These are phyloP conservation scores for Heliamphora pulchella DNA, from an alignment of 179 eudicot species.

Conservation along the genomic window DNA sequence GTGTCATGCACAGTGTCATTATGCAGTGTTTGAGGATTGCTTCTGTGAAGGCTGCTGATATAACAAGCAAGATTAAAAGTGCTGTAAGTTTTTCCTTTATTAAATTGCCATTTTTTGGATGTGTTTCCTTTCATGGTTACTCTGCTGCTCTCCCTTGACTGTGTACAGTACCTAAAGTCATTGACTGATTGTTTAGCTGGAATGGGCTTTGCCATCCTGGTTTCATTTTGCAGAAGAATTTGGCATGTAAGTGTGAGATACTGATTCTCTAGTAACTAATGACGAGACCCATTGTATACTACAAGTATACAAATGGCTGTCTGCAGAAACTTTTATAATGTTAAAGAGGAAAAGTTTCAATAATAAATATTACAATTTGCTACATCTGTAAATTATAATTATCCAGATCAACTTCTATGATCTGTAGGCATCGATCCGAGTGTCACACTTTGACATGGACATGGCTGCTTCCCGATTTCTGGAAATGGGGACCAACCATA, in stretches of 20 bases:
- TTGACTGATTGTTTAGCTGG: background rate
- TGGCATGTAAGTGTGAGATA: background rate
- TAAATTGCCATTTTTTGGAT: background rate
- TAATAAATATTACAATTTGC: too few species aligned
- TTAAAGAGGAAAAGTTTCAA: too few species aligned
- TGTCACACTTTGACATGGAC: too few species aligned
- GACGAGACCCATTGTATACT: background rate
- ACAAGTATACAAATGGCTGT: too few species aligned
- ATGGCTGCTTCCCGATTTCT: too few species aligned
- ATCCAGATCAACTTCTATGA: too few species aligned
- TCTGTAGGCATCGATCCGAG: too few species aligned
- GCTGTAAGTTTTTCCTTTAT: slow-evolving; percentile 45
- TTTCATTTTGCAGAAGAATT: background rate
- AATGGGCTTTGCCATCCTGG: background rate
- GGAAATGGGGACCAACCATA: too few species aligned
- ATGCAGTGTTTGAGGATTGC: slow-evolving; percentile 84
- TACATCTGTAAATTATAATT: too few species aligned
- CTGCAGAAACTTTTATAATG: too few species aligned
- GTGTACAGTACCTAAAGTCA: background rate
- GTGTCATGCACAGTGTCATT: slow-evolving; percentile 62
- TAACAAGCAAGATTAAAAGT: slow-evolving; percentile 60
- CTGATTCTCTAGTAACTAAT: background rate
- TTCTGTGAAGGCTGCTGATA: slow-evolving; percentile 69
- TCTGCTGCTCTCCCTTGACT: background rate
- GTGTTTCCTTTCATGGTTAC: background rate